These are phyloP conservation scores for Sapria himalayana DNA, from an alignment of 345 rosid genomes.

Conservation along the genomic window DNA sequence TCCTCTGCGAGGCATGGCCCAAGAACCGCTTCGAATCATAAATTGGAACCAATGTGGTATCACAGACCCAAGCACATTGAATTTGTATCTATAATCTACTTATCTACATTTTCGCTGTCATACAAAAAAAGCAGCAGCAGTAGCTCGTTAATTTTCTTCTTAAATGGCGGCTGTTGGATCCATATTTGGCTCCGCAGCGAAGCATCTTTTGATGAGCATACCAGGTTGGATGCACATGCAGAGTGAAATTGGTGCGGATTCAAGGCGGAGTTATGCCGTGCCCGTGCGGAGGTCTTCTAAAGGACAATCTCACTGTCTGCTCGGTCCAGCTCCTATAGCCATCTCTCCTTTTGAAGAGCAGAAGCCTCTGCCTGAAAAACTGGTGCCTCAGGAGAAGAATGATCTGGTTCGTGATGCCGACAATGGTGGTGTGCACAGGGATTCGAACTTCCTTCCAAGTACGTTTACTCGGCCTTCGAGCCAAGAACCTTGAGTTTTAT, in stretches of 20 bases:
- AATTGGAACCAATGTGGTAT: too few relatives aligned
- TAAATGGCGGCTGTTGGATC: too few relatives aligned
- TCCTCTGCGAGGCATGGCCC: too few relatives aligned
- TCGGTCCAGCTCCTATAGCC: slow-evolving; percentile 23
- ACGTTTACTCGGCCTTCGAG: slow-evolving; percentile 19
- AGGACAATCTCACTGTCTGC: slow-evolving; percentile 27
- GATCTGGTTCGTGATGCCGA: slow-evolving; percentile 14
- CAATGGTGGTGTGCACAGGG: slow-evolving; percentile 33
- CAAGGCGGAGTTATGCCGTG: slow-evolving; percentile 8
- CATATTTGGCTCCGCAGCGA: too few relatives aligned
- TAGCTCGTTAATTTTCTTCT: too few relatives aligned
- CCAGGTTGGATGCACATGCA: slow-evolving; percentile 15
- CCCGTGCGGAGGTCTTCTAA: slow-evolving; percentile 9
- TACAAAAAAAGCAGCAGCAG: too few relatives aligned
- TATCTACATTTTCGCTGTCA: too few relatives aligned
- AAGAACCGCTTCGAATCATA: too few relatives aligned
- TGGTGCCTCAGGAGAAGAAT: slow-evolving; percentile 25
- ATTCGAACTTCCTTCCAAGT: slow-evolving; percentile 75
- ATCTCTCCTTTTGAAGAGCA: slow-evolving; percentile 44
- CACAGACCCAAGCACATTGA: too few relatives aligned
- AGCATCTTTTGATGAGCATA: slow-evolving; percentile 13
- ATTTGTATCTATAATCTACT: too few relatives aligned
- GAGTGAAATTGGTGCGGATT: slow-evolving; percentile 16
- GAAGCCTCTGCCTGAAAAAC: slow-evolving; percentile 18
- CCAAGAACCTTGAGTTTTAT: too few relatives aligned